These are phyloP conservation scores for Bacidia rubella DNA, from an alignment of 495 filamentous ascomycete species.

Conservation along the genomic window DNA sequence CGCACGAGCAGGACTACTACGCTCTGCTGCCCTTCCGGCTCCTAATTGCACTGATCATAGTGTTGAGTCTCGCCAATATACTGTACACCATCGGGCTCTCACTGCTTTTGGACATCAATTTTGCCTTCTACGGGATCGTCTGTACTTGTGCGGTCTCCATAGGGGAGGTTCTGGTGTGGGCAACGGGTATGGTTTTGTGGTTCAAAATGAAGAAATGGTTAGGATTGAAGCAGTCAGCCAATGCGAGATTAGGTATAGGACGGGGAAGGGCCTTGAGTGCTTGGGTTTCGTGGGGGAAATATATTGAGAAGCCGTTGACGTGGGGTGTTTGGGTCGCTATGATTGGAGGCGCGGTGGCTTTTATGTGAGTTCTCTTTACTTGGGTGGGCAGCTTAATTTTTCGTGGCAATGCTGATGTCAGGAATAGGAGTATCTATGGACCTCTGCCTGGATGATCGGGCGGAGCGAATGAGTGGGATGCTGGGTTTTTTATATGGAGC, in stretches of 20 bases:
- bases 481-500: neutral
- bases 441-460: neutral
- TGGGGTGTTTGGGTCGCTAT: neutral
- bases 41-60: constrained; percentile 1
- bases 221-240: neutral
- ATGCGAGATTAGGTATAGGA: neutral
- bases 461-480: neutral
- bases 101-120: constrained; percentile 2
- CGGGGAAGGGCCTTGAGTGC: neutral
- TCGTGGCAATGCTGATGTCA: neutral
- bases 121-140: neutral
- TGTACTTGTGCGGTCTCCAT: neutral
- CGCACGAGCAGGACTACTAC: constrained; percentile 1
- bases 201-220: neutral
- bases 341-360: neutral
- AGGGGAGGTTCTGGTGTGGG: neutral
- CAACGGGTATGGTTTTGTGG: neutral
- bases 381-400: neutral
- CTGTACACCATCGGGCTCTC: neutral
- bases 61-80: neutral
- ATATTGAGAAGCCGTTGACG: too few species aligned
- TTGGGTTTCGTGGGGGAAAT: neutral
- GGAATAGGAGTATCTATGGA: neutral
- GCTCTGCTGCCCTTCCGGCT: neutral
- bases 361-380: neutral